Conservation (phyloP, 2,329 filamentous ascomycete genomes). For the Trichoderma simmonsii region DNA sequence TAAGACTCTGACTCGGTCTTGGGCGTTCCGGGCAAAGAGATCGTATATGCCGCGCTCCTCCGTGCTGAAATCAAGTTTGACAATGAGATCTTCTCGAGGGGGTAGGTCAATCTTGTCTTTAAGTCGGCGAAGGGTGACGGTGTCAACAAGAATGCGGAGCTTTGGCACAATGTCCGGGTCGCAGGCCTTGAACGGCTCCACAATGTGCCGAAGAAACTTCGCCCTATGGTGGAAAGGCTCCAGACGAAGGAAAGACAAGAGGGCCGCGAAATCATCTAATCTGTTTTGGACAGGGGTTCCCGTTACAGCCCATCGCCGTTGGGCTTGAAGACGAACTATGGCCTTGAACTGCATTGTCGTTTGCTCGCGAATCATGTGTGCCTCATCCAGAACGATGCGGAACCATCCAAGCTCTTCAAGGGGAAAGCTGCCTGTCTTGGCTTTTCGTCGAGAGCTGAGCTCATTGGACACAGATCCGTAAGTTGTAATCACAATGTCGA, state of each 20-base stretch:
- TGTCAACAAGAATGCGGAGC: conserved; percentile 84
- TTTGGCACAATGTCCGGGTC: conserved; percentile 81
- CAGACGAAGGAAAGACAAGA: conserved; percentile 81
- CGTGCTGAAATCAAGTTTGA: conserved; percentile 70
- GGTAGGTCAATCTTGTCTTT: conserved; percentile 90
- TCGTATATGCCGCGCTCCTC: conserved; percentile 78
- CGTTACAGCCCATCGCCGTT: conserved; percentile 93
- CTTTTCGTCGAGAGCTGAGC: conserved; percentile 59
- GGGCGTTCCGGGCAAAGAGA: conserved; percentile 77
- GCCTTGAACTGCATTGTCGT: conserved; percentile 79
- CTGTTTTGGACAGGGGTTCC: conserved; percentile 95
- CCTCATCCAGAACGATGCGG: conserved; percentile 89
- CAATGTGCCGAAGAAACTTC: conserved; percentile 75
- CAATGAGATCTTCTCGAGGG: conserved; percentile 66
- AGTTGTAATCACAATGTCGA: conserved; percentile 86
- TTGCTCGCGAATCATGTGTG: conserved; percentile 88
- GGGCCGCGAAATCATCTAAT: conserved; percentile 81
- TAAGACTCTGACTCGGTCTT: conserved; percentile 75
- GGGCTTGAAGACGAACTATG: conserved; percentile 73
- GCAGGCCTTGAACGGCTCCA: conserved; percentile 81
- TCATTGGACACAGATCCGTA: conserved; percentile 87
- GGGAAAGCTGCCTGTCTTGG: conserved; percentile 59
- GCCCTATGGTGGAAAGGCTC: conserved; percentile 77
- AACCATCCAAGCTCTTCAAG: conserved; percentile 85
- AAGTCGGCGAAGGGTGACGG: conserved; percentile 85